Evolutionary conservation across 1,284 basidiomycete species (phyloP), one percentile per base, ranked within the genome.

Genomic region (Leccinum solheimii): DNA sequence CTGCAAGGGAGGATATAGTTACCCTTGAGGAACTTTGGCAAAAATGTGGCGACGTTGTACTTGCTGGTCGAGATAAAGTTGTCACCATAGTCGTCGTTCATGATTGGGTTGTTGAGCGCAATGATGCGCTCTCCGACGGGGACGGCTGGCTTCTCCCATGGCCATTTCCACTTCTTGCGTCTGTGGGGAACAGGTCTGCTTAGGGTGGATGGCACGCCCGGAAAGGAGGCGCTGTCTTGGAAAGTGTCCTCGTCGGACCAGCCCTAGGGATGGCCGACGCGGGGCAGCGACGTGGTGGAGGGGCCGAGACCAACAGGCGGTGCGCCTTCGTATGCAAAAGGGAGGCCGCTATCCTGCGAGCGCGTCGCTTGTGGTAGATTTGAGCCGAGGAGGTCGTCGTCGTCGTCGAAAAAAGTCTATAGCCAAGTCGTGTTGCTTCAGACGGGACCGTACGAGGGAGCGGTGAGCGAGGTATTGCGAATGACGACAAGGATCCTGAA

Each of bases 41-140:
- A 66, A 77, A 99, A 99, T 0, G 93, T 93, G 38, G 83, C 83
- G 40, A 91, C 67, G 72, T 96, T 98, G 80, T 98, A 99, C 77
- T 99, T 99, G 81, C 91, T 95, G 19, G 97, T 98, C 51, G 90
- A 93, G 56, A 99, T 90, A 65, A 90, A 91, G 77, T 99, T 99
- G 52, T 83, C 86, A 67, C 83, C 79, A 72, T 84, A 97, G 3
- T 91, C 88, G 23, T 75, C 73, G 69, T 90, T 89, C 55, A 84
- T 85, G 61, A 82, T 73, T n/a, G 79, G 72, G 58, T 85, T 83
- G 77, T 96, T 95, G 71, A 97, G 81, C 13, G 86, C 82, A 62
- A 96, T 83, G 56, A 89, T 73, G 58, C 91, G 81, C 75, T 92
- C 88, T 40, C 89, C 88, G 5, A 78, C 77, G 58, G 84, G 74